Conservation (phyloP, 2,329 filamentous ascomycete genomes). For the Chlorencoelia australis region DNA sequence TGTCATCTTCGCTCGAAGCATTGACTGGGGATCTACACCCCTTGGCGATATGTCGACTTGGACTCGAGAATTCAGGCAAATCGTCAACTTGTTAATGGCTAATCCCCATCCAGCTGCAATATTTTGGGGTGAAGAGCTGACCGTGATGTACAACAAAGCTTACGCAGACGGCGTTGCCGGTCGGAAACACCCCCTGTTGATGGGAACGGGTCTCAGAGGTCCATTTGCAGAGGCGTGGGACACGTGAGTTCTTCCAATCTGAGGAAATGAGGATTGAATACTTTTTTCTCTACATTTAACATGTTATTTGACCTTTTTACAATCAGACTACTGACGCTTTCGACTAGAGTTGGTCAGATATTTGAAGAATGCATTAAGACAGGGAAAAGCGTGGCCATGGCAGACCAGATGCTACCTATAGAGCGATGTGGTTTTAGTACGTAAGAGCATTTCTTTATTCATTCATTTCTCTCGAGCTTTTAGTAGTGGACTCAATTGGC, state of each 20-base stretch:
- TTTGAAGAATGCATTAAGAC: slow-evolving; percentile 57
- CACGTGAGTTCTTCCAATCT: slow-evolving; percentile 25
- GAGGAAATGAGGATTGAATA: background rate
- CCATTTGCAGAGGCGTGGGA: slow-evolving; percentile 69
- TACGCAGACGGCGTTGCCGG: slow-evolving; percentile 62
- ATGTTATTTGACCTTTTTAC: background rate
- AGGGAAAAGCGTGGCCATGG: slow-evolving; percentile 70
- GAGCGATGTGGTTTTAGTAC: slow-evolving; percentile 56
- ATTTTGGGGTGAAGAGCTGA: slow-evolving; percentile 62
- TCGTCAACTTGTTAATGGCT: slow-evolving; percentile 73
- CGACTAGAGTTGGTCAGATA: slow-evolving; percentile 43
- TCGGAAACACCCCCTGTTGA: slow-evolving; percentile 63
- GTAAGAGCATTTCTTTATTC: too few species aligned
- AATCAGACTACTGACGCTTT: background rate
- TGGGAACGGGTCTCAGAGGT: slow-evolving; percentile 37
- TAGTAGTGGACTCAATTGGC: too few species aligned
- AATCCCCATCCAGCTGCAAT: slow-evolving; percentile 63
- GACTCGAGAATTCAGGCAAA: slow-evolving; percentile 60
- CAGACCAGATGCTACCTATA: slow-evolving; percentile 68
- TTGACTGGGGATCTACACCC: slow-evolving; percentile 63
- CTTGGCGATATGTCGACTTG: slow-evolving; percentile 60
- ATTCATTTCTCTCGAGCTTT: too few species aligned
- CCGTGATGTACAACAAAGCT: slow-evolving; percentile 62
- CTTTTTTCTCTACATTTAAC: background rate
- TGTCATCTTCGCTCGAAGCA: slow-evolving; percentile 57